phyloP scores from a whole-genome alignment of 768 basidiomycete species.

The Tricholoma sp. region DNA sequence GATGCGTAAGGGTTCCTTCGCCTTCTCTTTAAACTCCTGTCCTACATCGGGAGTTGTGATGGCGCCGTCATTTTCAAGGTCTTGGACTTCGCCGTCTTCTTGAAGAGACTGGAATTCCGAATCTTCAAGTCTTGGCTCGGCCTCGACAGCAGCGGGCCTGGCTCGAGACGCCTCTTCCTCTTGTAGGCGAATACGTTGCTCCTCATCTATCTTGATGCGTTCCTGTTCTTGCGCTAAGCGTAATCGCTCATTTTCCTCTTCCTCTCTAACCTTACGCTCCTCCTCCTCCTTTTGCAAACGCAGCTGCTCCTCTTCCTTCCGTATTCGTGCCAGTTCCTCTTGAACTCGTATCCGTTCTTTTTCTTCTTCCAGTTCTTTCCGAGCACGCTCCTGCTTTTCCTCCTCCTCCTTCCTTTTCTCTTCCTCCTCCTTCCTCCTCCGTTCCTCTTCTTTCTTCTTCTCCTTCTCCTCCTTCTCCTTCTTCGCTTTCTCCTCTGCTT shows the following conservation, averaged over 20 bases:
- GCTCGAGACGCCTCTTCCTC: constrained; percentile 33
- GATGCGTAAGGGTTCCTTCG: constrained; percentile 59
- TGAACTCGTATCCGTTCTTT: constrained; percentile 36
- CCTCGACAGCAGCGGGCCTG: constrained; percentile 32
- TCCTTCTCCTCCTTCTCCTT: constrained; percentile 36
- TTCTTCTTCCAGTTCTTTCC: constrained; percentile 23
- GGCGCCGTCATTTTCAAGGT: constrained; percentile 32
- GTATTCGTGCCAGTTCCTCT: constrained; percentile 39
- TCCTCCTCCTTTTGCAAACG: constrained; percentile 22
- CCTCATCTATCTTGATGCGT: constrained; percentile 33
- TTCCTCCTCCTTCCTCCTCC: constrained; percentile 25
- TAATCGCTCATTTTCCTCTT: constrained; percentile 48
- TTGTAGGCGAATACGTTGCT: constrained; percentile 26
- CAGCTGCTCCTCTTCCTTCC: constrained; percentile 30
- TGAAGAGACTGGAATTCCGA: constrained; percentile 21
- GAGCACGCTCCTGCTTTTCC: constrained; percentile 29
- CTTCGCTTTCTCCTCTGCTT: constrained; percentile 41
- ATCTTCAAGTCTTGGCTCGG: constrained; percentile 29
- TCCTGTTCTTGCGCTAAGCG: constrained; percentile 30
- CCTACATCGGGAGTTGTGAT: constrained; percentile 43
- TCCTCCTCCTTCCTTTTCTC: constrained; percentile 24
- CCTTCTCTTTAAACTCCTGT: constrained; percentile 36
- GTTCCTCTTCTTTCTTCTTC: constrained; percentile 33
- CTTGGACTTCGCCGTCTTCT: constrained; percentile 25
- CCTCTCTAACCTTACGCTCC: constrained; percentile 37